Evolutionary conservation across 2,329 filamentous ascomycete genomes (phyloP), one percentile per base, ranked within the genome.

Genomic region (Cordyceps sp.): DNA sequence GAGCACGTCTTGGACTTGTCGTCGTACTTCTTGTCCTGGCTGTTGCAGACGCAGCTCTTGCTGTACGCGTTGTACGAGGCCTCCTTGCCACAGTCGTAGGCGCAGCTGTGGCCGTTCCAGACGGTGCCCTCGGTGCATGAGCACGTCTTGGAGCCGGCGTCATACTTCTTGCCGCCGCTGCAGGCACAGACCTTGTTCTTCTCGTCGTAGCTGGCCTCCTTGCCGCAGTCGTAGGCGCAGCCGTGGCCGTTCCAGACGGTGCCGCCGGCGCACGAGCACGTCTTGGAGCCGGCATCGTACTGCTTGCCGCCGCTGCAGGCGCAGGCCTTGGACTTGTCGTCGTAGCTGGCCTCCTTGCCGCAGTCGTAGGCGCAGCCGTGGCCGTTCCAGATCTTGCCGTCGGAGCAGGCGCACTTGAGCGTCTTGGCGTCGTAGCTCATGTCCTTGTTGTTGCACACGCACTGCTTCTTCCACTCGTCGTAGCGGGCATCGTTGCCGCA

Each of bases 191-290:
- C 25, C 14, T 16, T 16, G 16, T 27, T 27, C 14, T 16, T 16
- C 14, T 27, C 16, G 5, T 27, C 5, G 24, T 31, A 37, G 5
- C 10, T 12, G n/a, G 36, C 36, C 5, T 35, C 33, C 27, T 35
- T 33, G 14, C 36, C 36, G 13, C 36, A 37, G 24, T 37, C 33
- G 13, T 25, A 22, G 6, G 23, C 19, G 21, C 36, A 37, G 14
- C 22, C 21, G 26, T 31, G 22, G 6, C 30, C 33, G 6, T 20
- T 28, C 36, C 36, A 38, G 5, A 12, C 30, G 16, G 31, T 12
- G 3, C 31, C 30, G 19, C 10, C 16, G 8, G 28, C 13, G 31
- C 36, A 37, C 6, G 23, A 21, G 29, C 36, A 37, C 4, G 17
- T 30, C 35, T 37, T 32, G 26, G 16, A 17, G 8, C 23, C 18